Evolutionary conservation across 2,329 filamentous ascomycete species (phyloP).

Genomic region (Albifimbria verrucaria): DNA sequence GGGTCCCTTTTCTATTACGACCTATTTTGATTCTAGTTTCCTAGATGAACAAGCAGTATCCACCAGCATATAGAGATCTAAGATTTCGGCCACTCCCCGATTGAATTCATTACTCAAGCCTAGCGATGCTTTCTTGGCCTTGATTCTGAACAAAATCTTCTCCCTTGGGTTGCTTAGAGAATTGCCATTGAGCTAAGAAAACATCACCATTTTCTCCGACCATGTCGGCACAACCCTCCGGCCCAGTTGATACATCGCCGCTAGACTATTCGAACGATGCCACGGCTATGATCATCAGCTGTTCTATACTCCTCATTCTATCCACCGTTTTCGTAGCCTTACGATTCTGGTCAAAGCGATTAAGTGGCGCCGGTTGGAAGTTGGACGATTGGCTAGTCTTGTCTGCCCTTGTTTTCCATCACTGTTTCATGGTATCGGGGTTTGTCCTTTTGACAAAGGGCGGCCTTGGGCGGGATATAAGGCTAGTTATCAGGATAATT

Average conservation of each 20-base stretch:
- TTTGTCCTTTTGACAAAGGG: not conserved
- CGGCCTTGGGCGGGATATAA: not conserved
- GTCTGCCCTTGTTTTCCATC: not conserved
- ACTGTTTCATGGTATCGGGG: not conserved
- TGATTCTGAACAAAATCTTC: too few relatives aligned
- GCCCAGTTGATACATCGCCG: not conserved
- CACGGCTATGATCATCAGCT: not conserved
- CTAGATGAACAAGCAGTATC: too few relatives aligned
- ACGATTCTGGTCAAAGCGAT: not conserved
- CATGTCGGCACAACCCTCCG: not conserved
- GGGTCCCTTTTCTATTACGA: too few relatives aligned
- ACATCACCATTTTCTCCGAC: too few relatives aligned
- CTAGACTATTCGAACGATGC: not conserved
- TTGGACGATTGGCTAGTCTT: not conserved
- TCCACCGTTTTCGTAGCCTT: not conserved
- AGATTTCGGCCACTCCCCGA: too few relatives aligned
- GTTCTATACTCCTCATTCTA: not conserved
- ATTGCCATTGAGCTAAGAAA: too few relatives aligned
- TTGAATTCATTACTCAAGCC: too few relatives aligned
- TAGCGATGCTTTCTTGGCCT: too few relatives aligned
- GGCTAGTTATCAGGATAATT: not conserved
- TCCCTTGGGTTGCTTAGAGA: too few relatives aligned
- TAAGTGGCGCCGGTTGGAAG: not conserved
- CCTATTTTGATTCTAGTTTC: too few relatives aligned
- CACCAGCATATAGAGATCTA: too few relatives aligned